These are phyloP conservation scores for Domatiomyces catenatus DNA, from an alignment of 2,329 filamentous ascomycete genomes.

Conservation along the genomic window DNA sequence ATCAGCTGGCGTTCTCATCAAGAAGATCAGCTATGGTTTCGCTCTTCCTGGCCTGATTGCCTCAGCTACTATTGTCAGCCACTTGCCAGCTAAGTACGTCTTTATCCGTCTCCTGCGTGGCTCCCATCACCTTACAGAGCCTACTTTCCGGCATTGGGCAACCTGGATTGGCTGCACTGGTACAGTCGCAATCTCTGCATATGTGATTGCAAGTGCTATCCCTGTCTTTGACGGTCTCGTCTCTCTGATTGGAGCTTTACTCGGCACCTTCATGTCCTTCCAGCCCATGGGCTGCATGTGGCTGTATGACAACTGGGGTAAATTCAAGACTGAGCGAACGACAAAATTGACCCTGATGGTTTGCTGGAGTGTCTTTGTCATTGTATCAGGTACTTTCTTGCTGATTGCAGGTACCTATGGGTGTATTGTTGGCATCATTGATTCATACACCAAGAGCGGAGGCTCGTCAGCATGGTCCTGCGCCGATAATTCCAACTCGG, in stretches of 20 bases:
- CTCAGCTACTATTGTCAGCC: background rate
- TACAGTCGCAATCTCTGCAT: constrained; percentile 30
- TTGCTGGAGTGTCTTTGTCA: constrained; percentile 27
- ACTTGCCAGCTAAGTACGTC: constrained; percentile 40
- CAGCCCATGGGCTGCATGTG: constrained; percentile 36
- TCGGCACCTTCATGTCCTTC: constrained; percentile 36
- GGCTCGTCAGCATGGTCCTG: constrained; percentile 5
- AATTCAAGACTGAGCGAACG: constrained; percentile 25
- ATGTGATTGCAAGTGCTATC: constrained; percentile 38
- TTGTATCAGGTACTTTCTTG: constrained; percentile 32
- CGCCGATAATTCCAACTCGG: constrained; percentile 9
- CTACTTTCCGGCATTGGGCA: constrained; percentile 36
- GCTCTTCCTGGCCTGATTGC: constrained; percentile 22
- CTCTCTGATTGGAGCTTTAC: constrained; percentile 5
- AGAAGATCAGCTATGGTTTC: constrained; percentile 32
- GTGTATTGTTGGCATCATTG: constrained; percentile 17
- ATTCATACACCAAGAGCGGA: constrained; percentile 10
- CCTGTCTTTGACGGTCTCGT: constrained; percentile 19
- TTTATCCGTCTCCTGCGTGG: constrained; percentile 41
- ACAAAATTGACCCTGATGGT: constrained; percentile 24
- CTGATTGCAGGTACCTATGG: constrained; percentile 33
- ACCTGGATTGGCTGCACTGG: constrained; percentile 36
- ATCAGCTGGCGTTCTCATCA: constrained; percentile 28
- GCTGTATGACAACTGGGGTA: constrained; percentile 32
- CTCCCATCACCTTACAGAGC: constrained; percentile 36